Conservation (phyloP, 2,329 filamentous ascomycete genomes). For the Claviceps sp. region DNA sequence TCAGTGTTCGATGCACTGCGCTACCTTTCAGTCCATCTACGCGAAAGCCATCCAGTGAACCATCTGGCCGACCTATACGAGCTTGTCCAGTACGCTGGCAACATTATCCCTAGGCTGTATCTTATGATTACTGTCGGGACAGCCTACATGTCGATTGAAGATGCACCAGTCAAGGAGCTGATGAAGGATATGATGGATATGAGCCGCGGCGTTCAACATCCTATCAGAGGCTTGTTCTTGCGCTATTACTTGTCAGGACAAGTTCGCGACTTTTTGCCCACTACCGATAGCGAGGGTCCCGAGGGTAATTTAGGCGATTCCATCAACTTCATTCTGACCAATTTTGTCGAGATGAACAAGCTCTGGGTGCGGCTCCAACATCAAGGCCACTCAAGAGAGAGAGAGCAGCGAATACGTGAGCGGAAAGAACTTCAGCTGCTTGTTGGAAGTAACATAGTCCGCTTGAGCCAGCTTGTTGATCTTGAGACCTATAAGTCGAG, state of each 20-base stretch:
- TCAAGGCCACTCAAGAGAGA: constrained; percentile 88
- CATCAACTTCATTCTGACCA: constrained; percentile 94
- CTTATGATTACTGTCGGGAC: constrained; percentile 99
- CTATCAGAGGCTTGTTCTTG: constrained; percentile 85
- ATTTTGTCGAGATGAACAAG: constrained; percentile 99
- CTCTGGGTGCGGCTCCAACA: constrained; percentile 96
- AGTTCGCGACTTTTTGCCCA: constrained; percentile 77
- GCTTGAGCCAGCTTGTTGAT: constrained; percentile 89
- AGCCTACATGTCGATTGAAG: constrained; percentile 96
- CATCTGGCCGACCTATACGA: constrained; percentile 97
- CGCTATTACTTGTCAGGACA: constrained; percentile 95
- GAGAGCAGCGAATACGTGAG: constrained; percentile 87
- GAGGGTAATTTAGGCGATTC: constrained; percentile 95
- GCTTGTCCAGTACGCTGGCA: constrained; percentile 93
- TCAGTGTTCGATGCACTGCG: constrained; percentile 94
- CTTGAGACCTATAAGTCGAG: constrained; percentile 85
- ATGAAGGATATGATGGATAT: constrained; percentile 99
- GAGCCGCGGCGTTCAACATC: constrained; percentile 95
- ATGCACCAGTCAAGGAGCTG: constrained; percentile 97
- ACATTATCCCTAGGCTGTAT: constrained; percentile 91
- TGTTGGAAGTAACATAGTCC: constrained; percentile 91
- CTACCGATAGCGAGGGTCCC: constrained; percentile 72
- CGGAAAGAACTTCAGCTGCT: constrained; percentile 89
- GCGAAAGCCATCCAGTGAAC: constrained; percentile 94
- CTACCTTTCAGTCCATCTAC: constrained; percentile 89